Percentiles rank a stretch among this genome's conserved stretches.
Conservation (phyloP, 2,329 filamentous ascomycete species). For the Aspergillus sp. region DNA sequence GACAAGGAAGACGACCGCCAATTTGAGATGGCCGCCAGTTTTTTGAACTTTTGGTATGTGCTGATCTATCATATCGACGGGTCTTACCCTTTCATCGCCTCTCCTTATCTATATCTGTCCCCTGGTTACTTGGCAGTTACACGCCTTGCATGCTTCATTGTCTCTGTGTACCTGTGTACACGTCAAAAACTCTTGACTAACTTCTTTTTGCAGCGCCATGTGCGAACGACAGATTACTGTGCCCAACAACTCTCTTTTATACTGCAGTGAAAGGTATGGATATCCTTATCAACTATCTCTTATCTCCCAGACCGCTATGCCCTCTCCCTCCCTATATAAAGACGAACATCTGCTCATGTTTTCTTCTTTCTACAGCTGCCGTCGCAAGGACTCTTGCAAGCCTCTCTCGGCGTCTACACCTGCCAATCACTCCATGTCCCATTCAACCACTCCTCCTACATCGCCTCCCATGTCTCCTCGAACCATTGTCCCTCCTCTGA, state of each 20-base stretch:
- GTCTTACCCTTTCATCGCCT: neutral
- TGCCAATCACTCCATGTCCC: constrained; percentile 23
- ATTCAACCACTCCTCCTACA: constrained; percentile 23
- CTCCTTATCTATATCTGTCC: constrained; percentile 16
- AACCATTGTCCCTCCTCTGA: constrained; percentile 32
- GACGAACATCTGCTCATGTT: neutral
- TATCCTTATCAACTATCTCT: constrained; percentile 2
- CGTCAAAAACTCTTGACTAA: constrained; percentile 16
- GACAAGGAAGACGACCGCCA: constrained; percentile 22
- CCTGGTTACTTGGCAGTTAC: constrained; percentile 10
- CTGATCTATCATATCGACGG: neutral
- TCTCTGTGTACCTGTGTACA: constrained; percentile 3
- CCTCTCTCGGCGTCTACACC: constrained; percentile 37
- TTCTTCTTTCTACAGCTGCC: constrained; percentile 31
- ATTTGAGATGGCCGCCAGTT: constrained; percentile 39
- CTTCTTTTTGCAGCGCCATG: constrained; percentile 46
- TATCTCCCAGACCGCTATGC: neutral
- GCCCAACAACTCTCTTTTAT: constrained; percentile 56
- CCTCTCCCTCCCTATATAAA: too few species aligned
- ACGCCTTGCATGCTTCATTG: constrained; percentile 9
- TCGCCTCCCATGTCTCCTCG: constrained; percentile 33
- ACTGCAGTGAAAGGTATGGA: constrained; percentile 60
- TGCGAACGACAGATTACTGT: constrained; percentile 63
- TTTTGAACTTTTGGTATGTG: constrained; percentile 43
- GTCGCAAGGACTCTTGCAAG: constrained; percentile 43